Conservation (phyloP, 495 filamentous ascomycete species). For the Penicillium verhagenii region DNA sequence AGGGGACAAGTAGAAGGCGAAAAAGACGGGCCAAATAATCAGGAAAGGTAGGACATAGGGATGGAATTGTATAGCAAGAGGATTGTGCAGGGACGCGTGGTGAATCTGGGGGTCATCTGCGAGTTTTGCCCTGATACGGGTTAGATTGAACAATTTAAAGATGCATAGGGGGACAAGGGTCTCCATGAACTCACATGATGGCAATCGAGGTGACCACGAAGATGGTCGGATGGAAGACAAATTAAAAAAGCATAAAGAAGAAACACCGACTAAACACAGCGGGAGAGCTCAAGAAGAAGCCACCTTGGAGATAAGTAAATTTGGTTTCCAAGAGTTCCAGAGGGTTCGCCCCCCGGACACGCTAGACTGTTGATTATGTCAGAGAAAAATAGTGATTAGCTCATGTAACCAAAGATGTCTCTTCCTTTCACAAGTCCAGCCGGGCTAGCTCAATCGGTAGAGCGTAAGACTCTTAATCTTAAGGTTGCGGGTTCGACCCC, state of each 20-base stretch:
- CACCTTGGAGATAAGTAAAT: constrained; percentile 35
- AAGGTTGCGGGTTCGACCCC: constrained; percentile 60
- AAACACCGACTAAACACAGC: constrained; percentile 3
- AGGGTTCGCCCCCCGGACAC: constrained; percentile 32
- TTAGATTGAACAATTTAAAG: constrained; percentile 24
- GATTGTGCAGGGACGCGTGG: constrained; percentile 82
- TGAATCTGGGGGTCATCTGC: constrained; percentile 89
- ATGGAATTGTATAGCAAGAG: constrained; percentile 77
- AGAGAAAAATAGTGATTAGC: too few species aligned
- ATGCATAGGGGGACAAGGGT: constrained; percentile 10
- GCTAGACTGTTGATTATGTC: too few species aligned
- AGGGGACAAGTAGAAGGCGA: constrained; percentile 76
- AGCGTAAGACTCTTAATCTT: constrained; percentile 63
- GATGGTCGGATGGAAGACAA: constrained; percentile 26
- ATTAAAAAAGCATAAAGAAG: constrained; percentile 34
- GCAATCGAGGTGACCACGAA: constrained; percentile 37
- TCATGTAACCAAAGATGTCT: constrained; percentile 13
- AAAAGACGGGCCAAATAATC: constrained; percentile 86
- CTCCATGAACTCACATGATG: constrained; percentile 35
- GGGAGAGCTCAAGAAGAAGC: constrained; percentile 37
- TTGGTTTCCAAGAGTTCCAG: constrained; percentile 32
- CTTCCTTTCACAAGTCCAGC: constrained; percentile 18
- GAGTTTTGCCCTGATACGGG: constrained; percentile 62
- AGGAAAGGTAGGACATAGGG: constrained; percentile 90
- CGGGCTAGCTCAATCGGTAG: constrained; percentile 60